phyloP scores from a whole-genome alignment of 441 rosid species.

The Mallotus repandus region DNA sequence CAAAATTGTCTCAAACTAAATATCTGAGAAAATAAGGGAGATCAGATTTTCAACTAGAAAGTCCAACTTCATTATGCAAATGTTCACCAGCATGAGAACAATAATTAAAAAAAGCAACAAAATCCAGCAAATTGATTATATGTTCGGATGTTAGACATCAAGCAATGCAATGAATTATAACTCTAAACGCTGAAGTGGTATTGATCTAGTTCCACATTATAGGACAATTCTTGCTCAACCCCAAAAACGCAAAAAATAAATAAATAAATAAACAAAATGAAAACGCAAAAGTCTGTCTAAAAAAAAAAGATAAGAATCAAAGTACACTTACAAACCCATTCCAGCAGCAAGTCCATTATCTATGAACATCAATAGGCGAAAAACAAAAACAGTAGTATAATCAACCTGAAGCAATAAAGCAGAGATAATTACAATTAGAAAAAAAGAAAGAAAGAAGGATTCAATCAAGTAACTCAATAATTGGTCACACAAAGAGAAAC shows the following conservation, averaged over 20 bases:
- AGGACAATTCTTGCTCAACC: not conserved
- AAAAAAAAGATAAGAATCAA: slow-evolving; percentile 6
- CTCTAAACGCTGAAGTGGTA: not conserved
- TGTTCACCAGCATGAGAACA: not conserved
- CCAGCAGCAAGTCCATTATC: slow-evolving; percentile 97
- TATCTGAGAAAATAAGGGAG: not conserved
- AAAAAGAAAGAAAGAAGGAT: not conserved
- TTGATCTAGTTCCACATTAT: not conserved
- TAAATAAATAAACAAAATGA: not conserved
- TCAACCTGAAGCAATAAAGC: slow-evolving; percentile 66
- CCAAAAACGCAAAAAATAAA: not conserved
- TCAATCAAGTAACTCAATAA: not conserved
- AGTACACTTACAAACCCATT: slow-evolving; percentile 88
- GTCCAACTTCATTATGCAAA: not conserved
- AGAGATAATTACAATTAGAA: slow-evolving; percentile 9
- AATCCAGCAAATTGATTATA: not conserved
- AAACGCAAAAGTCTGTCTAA: not conserved
- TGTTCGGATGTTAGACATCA: not conserved
- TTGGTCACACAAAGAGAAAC: slow-evolving; percentile 18
- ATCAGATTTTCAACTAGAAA: not conserved
- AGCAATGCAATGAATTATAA: not conserved
- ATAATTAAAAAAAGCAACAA: not conserved
- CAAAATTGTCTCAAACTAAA: not conserved
- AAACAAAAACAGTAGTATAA: slow-evolving; percentile 82
- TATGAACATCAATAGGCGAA: slow-evolving; percentile 91